Evolutionary conservation across 1,284 basidiomycete genomes (phyloP).

Genomic region (Rugiboletus extremiorientalis): DNA sequence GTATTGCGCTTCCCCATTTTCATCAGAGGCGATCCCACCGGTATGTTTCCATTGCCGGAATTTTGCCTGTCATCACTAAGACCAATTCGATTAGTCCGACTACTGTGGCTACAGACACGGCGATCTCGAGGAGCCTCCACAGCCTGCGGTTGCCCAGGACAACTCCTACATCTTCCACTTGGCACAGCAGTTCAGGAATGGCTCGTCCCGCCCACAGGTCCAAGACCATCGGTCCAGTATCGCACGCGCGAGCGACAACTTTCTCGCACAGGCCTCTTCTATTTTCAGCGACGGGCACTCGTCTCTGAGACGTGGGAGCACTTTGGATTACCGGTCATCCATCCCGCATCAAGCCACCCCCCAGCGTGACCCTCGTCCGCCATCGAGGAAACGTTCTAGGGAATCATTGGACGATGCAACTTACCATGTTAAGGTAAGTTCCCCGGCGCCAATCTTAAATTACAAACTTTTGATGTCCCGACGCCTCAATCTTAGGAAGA

Average conservation of each 20-base stretch:
- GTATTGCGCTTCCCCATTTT: slow-evolving; percentile 20
- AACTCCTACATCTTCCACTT: slow-evolving; percentile 22
- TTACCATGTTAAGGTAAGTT: slow-evolving; percentile 36
- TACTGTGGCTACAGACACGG: slow-evolving; percentile 19
- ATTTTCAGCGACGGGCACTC: slow-evolving; percentile 30
- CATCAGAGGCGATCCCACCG: slow-evolving; percentile 16
- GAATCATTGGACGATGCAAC: slow-evolving; percentile 30
- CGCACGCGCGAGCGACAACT: slow-evolving; percentile 35
- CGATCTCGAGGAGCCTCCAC: slow-evolving; percentile 18
- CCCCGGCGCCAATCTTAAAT: slow-evolving; percentile 32
- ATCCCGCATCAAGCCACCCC: slow-evolving; percentile 17
- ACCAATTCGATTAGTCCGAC: slow-evolving; percentile 12
- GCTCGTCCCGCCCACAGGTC: slow-evolving; percentile 20
- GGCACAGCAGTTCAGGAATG: slow-evolving; percentile 25
- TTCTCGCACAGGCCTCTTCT: slow-evolving; percentile 36
- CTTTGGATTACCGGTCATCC: slow-evolving; percentile 21
- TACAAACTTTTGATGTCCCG: slow-evolving; percentile 25
- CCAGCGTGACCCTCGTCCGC: slow-evolving; percentile 21
- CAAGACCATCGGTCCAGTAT: slow-evolving; percentile 37
- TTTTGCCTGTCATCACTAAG: slow-evolving; percentile 8
- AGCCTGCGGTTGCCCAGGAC: slow-evolving; percentile 19
- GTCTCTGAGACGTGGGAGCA: slow-evolving; percentile 19
- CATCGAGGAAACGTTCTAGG: slow-evolving; percentile 37
- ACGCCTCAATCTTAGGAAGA: slow-evolving; percentile 31
- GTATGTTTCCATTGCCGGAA: slow-evolving; percentile 16